Percentiles rank a stretch among this genome's conserved stretches.
Conservation (phyloP, 305 asterid genomes). For the Plantago coronopus region DNA sequence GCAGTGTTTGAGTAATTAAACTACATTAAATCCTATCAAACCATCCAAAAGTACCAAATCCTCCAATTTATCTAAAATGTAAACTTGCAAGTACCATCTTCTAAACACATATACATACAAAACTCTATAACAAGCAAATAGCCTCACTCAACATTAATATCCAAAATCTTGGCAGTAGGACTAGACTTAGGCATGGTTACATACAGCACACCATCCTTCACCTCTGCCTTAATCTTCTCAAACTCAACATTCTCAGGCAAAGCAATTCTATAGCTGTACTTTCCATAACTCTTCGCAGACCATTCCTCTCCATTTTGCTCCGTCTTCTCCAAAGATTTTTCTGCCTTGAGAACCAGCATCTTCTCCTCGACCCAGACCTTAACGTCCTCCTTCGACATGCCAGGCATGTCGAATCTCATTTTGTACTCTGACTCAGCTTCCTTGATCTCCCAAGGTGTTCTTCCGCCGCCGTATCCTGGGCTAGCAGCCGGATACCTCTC, state of each 20-base stretch:
- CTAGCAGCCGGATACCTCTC: conserved; percentile 23
- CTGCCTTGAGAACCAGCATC: conserved; percentile 60
- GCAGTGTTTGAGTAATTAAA: too few species aligned
- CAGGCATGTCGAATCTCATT: conserved; percentile 79
- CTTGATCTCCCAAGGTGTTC: conserved; percentile 80
- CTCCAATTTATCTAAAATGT: too few species aligned
- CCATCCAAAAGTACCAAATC: too few species aligned
- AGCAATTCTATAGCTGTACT: conserved; percentile 55
- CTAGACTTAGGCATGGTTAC: conserved; percentile 49
- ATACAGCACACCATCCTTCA: conserved; percentile 72
- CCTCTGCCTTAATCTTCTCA: conserved; percentile 69
- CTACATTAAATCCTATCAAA: too few species aligned
- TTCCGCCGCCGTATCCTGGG: conserved; percentile 43
- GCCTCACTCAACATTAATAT: conserved; percentile 46
- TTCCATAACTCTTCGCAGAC: conserved; percentile 64
- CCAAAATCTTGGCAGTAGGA: conserved; percentile 40
- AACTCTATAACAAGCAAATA: background rate
- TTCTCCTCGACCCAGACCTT: conserved; percentile 70
- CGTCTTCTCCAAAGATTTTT: conserved; percentile 28
- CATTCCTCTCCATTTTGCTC: conserved; percentile 41
- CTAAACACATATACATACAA: background rate
- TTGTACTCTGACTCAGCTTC: conserved; percentile 56
- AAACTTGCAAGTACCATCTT: too few species aligned
- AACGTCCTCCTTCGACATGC: conserved; percentile 65
- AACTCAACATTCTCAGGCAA: conserved; percentile 68